Base-by-base conservation (phyloP, 441 rosid genomes). In the Raphanus hybrid region DNA sequence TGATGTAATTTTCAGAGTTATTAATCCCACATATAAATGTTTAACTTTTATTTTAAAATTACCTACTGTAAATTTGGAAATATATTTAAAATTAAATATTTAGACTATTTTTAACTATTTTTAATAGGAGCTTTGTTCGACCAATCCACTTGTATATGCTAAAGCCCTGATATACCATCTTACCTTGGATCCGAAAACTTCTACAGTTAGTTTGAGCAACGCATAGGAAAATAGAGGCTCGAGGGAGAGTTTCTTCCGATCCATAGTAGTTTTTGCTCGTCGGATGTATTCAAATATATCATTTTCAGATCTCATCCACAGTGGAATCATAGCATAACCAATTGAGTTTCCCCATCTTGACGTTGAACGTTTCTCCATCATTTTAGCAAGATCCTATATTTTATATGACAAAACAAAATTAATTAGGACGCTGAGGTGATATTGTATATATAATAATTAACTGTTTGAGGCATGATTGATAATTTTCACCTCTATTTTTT, bases 281-380 rank as follows among this genome's bases (percentile, higher is more conserved):
- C 84, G 85, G 74, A 89, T 67, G 45, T 89, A 79, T 64, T 87
- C 86, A 39, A 91, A 69, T 7, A 92, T 89, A 55, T 89, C 88
- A 5, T 86, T 71, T 64, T 83, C 80, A 12, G 83, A 39, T 14
- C 75, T 78, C 35, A 87, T 78, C 27, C 32, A 77, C 64, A 91
- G 81, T 29, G 97, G 98, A 14, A 91, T 54, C 73, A 87, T 48
- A 11, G 82, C 71, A 64, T 84, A 90, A 23, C 91, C 95, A 14
- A 93, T 86, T 77, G 81, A 50, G 66, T 91, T 93, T 1, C 93
- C 97, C 98, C 98, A 91, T 52, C 81, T 79, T 15, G 52, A 83
- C 20, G 80, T 87, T 7, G 87, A 80, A 48, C 81, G 73, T 59
- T 85, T 82, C 0, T 48, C 82, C 93, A 93, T 87, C 89, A 87